Conservation (phyloP, 352 stramenopile genomes). For the Globisporangium radiosum region DNA sequence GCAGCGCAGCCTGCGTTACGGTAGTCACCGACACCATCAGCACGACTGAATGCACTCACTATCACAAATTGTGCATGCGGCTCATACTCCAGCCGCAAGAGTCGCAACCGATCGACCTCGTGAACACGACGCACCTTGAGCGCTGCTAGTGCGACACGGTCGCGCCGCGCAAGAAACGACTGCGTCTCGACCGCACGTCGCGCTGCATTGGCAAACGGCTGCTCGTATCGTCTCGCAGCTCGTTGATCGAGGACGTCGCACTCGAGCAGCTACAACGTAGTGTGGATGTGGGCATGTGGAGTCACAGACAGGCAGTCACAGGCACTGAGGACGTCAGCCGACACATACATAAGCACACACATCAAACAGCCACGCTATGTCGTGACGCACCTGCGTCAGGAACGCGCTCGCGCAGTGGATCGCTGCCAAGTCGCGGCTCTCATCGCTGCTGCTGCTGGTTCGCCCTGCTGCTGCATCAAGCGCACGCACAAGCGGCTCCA, state of each 20-base stretch:
- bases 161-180: slow-evolving; percentile 2
- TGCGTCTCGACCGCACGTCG: slow-evolving; percentile 6
- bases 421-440: background rate
- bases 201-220: slow-evolving; percentile 9
- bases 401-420: slow-evolving; percentile 7
- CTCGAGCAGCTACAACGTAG: slow-evolving; percentile 8
- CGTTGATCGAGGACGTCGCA: slow-evolving; percentile 2
- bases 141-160: slow-evolving; percentile 9
- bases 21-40: background rate
- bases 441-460: slow-evolving; percentile 1
- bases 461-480: slow-evolving; percentile 6
- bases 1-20: slow-evolving; percentile 20
- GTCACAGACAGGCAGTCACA: background rate
- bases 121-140: slow-evolving; percentile 20
- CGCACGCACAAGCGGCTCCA: slow-evolving; percentile 14
- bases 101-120: too few relatives aligned
- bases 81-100: too few relatives aligned
- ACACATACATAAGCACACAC: background rate
- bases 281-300: background rate
- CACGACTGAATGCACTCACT: too few relatives aligned
- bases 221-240: background rate
- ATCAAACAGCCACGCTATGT: background rate
- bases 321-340: background rate
- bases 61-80: too few relatives aligned
- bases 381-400: slow-evolving; percentile 7